phyloP scores from a whole-genome alignment of 2,329 filamentous ascomycete species.

The Fusarium pseudoanthophilum region DNA sequence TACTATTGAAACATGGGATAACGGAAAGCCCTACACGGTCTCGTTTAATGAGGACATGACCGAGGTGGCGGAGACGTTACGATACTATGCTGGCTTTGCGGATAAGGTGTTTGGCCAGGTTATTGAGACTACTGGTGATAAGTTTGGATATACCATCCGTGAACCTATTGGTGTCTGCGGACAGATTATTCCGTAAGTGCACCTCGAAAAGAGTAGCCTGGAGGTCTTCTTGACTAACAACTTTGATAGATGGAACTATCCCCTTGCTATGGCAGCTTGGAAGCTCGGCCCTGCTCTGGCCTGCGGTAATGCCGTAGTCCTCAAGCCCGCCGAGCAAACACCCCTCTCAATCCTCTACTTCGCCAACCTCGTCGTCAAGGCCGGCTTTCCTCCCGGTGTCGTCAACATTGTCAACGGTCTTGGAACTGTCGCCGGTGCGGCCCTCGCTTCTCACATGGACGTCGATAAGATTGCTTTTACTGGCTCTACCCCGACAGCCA shows the following conservation, averaged over 20 bases:
- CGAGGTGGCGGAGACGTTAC: constrained; percentile 59
- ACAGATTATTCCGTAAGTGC: constrained; percentile 70
- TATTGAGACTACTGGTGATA: constrained; percentile 73
- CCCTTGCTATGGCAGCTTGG: constrained; percentile 64
- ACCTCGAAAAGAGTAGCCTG: fast-evolving
- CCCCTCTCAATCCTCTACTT: constrained; percentile 73
- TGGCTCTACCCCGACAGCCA: constrained; percentile 77
- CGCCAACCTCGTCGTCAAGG: constrained; percentile 74
- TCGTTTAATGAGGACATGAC: constrained; percentile 73
- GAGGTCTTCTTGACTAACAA: neutral
- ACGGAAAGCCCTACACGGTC: constrained; percentile 74
- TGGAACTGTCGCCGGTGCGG: constrained; percentile 74
- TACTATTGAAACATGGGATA: constrained; percentile 81
- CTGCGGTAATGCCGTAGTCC: constrained; percentile 70
- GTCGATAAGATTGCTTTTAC: constrained; percentile 85
- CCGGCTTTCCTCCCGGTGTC: constrained; percentile 82
- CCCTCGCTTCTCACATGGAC: constrained; percentile 73
- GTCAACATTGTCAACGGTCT: constrained; percentile 80
- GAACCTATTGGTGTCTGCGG: constrained; percentile 83
- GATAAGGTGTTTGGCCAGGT: constrained; percentile 84
- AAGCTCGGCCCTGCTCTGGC: constrained; percentile 79
- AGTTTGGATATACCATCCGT: constrained; percentile 79
- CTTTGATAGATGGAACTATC: constrained; percentile 70
- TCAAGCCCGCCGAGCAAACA: constrained; percentile 76
- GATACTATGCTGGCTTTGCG: constrained; percentile 82